These are phyloP conservation scores for Hypoxylon rubiginosum DNA, from an alignment of 2,329 filamentous ascomycete species.

Conservation along the genomic window DNA sequence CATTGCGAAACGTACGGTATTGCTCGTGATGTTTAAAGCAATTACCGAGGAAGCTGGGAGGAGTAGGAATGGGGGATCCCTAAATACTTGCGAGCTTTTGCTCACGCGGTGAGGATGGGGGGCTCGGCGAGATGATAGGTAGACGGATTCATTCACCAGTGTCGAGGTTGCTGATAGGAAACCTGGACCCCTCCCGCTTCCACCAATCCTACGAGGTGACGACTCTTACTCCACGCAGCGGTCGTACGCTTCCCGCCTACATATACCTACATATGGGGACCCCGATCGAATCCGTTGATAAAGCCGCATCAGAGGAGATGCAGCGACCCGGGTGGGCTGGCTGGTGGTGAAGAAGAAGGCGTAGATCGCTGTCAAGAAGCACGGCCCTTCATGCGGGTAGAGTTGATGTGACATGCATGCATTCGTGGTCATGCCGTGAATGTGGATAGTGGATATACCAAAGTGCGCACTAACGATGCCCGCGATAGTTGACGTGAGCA, in stretches of 20 bases:
- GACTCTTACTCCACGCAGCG: constrained; percentile 29
- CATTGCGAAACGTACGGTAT: constrained; percentile 8
- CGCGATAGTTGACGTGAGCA: constrained; percentile 21
- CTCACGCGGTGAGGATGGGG: constrained; percentile 30
- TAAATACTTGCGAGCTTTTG: constrained; percentile 27
- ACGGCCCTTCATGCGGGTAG: constrained; percentile 39
- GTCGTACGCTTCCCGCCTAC: constrained; percentile 33
- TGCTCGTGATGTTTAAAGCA: constrained; percentile 7
- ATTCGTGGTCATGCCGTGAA: constrained; percentile 27
- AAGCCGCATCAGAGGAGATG: constrained; percentile 17
- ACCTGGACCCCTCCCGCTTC: constrained; percentile 25
- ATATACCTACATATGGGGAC: constrained; percentile 12
- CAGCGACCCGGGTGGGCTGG: constrained; percentile 20
- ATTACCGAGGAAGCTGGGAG: constrained; percentile 30
- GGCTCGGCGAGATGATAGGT: constrained; percentile 43
- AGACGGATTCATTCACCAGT: constrained; percentile 17
- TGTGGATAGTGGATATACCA: constrained; percentile 27
- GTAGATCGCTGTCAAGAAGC: constrained; percentile 37
- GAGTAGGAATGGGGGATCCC: constrained; percentile 20
- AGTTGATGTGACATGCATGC: constrained; percentile 42
- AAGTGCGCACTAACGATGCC: constrained; percentile 7
- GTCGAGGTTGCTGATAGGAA: constrained; percentile 29
- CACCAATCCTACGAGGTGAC: constrained; percentile 34
- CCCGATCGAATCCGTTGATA: constrained; percentile 28
- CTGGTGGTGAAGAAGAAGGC: constrained; percentile 22